Evolutionary conservation across 306 rosid genomes (phyloP).

Genomic region (Boehmeria nivea): DNA sequence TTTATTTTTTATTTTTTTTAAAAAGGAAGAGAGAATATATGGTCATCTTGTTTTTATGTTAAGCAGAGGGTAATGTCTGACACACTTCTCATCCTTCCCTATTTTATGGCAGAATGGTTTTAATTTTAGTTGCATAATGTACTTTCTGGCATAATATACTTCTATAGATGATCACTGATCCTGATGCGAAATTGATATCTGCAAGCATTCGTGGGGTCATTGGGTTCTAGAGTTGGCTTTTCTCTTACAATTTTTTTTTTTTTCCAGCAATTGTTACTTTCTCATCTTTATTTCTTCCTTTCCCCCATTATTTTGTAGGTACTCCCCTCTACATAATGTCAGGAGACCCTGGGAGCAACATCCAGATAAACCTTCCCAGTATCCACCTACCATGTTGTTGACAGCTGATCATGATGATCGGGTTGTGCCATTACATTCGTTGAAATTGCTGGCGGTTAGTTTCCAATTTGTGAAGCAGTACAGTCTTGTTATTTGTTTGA

Average conservation of each 20-base stretch:
- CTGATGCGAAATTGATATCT: too few species aligned
- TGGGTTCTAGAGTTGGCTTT: too few species aligned
- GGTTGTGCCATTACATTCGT: slow-evolving; percentile 84
- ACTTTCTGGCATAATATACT: neutral
- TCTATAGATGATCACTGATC: too few species aligned
- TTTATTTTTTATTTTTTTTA: too few species aligned
- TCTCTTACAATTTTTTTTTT: too few species aligned
- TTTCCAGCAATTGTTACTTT: neutral
- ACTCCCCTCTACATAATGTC: slow-evolving; percentile 92
- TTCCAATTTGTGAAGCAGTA: neutral
- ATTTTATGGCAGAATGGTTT: too few species aligned
- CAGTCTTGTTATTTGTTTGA: neutral
- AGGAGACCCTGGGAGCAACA: slow-evolving; percentile 80
- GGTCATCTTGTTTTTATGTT: too few species aligned
- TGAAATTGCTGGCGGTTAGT: slow-evolving; percentile 86
- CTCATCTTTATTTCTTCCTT: neutral
- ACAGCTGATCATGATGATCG: slow-evolving; percentile 99
- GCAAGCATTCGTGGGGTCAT: too few species aligned
- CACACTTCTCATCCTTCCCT: too few species aligned
- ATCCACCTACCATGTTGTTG: slow-evolving; percentile 85
- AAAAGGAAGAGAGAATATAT: too few species aligned
- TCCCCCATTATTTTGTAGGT: slow-evolving; percentile 43
- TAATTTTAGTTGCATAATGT: too few species aligned
- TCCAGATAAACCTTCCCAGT: slow-evolving; percentile 45
- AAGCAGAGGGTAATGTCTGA: too few species aligned